phyloP scores from a whole-genome alignment of 1,284 basidiomycete genomes.

The Ceratobasidium sp. region DNA sequence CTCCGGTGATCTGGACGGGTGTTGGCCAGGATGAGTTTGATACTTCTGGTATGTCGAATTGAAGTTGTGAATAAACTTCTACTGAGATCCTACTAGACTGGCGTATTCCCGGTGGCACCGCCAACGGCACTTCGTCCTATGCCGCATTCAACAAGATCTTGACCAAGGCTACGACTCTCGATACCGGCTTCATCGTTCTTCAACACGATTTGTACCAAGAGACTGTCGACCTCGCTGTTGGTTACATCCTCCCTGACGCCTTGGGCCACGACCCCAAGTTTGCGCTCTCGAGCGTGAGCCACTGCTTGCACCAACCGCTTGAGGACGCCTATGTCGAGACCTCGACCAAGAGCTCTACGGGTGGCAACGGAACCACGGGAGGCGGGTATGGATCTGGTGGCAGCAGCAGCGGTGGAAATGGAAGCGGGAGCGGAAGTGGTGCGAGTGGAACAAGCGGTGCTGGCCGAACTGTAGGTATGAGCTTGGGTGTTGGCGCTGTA shows the following conservation, averaged over 20 bases:
- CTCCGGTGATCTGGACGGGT: slow-evolving; percentile 81
- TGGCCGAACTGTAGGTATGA: background rate
- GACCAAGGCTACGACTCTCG: slow-evolving; percentile 55
- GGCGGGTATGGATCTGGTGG: slow-evolving; percentile 22
- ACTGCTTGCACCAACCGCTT: slow-evolving; percentile 73
- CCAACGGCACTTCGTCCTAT: slow-evolving; percentile 69
- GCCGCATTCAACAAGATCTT: slow-evolving; percentile 61
- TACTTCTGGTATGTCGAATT: slow-evolving; percentile 72
- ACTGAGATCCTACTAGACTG: slow-evolving; percentile 70
- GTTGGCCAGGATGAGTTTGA: slow-evolving; percentile 72
- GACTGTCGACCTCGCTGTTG: slow-evolving; percentile 89
- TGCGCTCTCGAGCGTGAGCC: slow-evolving; percentile 74
- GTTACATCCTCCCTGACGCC: slow-evolving; percentile 85
- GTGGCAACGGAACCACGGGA: slow-evolving; percentile 5
- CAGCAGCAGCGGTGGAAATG: background rate
- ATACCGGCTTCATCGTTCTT: slow-evolving; percentile 86
- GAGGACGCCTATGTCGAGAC: slow-evolving; percentile 77
- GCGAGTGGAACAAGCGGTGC: slow-evolving; percentile 29
- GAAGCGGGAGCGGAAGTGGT: background rate
- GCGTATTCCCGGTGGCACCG: slow-evolving; percentile 81
- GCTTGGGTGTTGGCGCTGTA: background rate
- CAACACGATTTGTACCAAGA: slow-evolving; percentile 89
- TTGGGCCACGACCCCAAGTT: slow-evolving; percentile 71
- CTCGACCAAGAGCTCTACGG: slow-evolving; percentile 60
- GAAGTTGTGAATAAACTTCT: slow-evolving; percentile 37